A percentile compares a stretch with the other conserved stretches of the same genome.
These are phyloP conservation scores for Colletotrichum australisinense DNA, from an alignment of 2,329 filamentous ascomycete genomes.

Conservation along the genomic window DNA sequence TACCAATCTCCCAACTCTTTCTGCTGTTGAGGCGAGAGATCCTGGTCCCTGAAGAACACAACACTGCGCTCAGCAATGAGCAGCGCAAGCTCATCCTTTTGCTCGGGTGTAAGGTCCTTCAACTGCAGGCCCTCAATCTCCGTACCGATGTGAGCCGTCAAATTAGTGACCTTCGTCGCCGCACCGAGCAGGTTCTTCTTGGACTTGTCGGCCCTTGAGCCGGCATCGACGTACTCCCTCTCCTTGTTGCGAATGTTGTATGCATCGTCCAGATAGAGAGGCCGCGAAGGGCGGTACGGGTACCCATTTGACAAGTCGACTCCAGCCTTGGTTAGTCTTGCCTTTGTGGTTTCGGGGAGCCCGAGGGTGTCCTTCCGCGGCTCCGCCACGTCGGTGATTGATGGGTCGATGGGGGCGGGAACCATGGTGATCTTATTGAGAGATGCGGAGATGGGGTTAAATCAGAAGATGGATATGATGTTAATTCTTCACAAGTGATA, in stretches of 20 bases:
- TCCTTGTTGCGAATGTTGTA: constrained; percentile 71
- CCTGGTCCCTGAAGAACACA: constrained; percentile 75
- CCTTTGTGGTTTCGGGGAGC: constrained; percentile 67
- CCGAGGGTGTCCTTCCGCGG: constrained; percentile 73
- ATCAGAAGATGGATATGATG: neutral
- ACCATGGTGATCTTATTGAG: constrained; percentile 48
- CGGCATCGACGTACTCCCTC: constrained; percentile 68
- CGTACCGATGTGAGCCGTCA: constrained; percentile 72
- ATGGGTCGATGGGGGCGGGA: constrained; percentile 69
- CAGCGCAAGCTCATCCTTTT: constrained; percentile 71
- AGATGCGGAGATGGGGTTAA: neutral
- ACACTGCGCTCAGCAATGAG: constrained; percentile 73
- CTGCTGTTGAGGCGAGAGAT: constrained; percentile 71
- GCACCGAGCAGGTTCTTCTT: constrained; percentile 71
- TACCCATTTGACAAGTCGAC: constrained; percentile 78
- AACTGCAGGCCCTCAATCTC: constrained; percentile 73
- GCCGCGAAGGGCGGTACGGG: constrained; percentile 75
- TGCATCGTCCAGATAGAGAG: constrained; percentile 77
- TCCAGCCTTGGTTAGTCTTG: constrained; percentile 74
- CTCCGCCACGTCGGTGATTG: constrained; percentile 71
- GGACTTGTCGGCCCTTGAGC: constrained; percentile 72
- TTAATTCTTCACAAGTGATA: neutral
- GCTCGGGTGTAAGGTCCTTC: constrained; percentile 68
- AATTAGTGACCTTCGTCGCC: constrained; percentile 71
- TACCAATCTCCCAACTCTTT: constrained; percentile 71